Conservation (phyloP, 768 basidiomycete genomes). For the Mycena pura region DNA sequence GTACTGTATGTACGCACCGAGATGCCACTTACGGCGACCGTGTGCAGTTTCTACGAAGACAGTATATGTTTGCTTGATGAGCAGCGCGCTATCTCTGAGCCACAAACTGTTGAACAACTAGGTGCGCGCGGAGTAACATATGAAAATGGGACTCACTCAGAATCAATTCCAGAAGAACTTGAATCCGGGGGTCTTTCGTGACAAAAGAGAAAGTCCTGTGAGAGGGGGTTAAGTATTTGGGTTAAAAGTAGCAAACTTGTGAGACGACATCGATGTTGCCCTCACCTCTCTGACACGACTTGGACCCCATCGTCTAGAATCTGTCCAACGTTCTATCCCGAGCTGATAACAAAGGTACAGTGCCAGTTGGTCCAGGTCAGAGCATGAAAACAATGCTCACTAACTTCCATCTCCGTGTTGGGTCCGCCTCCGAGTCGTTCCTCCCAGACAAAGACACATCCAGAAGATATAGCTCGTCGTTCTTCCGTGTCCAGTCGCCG, state of each 20-base stretch:
- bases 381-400: background rate
- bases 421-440: constrained; percentile 67
- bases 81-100: no score
- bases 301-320: constrained; percentile 80
- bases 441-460: constrained; percentile 85
- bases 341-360: background rate
- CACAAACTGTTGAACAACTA: no score
- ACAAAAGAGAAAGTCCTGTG: constrained; percentile 79
- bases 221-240: constrained; percentile 16
- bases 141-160: constrained; percentile 49
- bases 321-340: constrained; percentile 65
- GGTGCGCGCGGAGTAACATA: no score
- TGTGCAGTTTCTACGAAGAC: constrained; percentile 72
- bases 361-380: background rate
- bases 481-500: constrained; percentile 45
- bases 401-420: background rate
- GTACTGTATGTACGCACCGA: constrained; percentile 56
- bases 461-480: constrained; percentile 28
- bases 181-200: constrained; percentile 65
- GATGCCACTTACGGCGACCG: constrained; percentile 82
- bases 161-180: constrained; percentile 56
- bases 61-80: constrained; percentile 84
- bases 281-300: constrained; percentile 77
- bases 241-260: constrained; percentile 3
- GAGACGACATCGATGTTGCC: constrained; percentile 17